phyloP scores from a whole-genome alignment of 495 filamentous ascomycete genomes.

The Aspergillus carlsbadensis region DNA sequence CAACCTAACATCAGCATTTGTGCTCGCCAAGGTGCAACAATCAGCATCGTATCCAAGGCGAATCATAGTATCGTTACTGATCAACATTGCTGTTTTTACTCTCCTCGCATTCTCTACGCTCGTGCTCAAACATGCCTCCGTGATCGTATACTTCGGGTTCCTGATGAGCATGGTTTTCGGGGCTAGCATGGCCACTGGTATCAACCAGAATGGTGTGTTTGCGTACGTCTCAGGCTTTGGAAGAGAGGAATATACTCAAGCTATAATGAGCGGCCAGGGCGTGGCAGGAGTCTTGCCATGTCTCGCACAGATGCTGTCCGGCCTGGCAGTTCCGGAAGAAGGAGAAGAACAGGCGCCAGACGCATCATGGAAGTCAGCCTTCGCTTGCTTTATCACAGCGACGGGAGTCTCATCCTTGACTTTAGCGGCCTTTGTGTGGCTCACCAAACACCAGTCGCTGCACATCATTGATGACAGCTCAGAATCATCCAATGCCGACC shows the following conservation, averaged over 20 bases:
- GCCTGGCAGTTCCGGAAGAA: conserved; percentile 60
- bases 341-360: conserved; percentile 15
- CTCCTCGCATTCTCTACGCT: conserved; percentile 79
- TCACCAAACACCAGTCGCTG: conserved; percentile 46
- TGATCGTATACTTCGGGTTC: conserved; percentile 72
- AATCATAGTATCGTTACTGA: conserved; percentile 68
- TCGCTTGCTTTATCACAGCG: conserved; percentile 89
- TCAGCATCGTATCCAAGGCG: conserved; percentile 81
- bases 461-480: not conserved
- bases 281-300: conserved; percentile 89
- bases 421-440: conserved; percentile 60
- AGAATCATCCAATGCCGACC: not conserved
- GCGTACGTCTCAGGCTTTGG: conserved; percentile 86
- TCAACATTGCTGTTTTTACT: conserved; percentile 70
- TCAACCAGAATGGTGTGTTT: conserved; percentile 94
- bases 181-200: conserved; percentile 73
- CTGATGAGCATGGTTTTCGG: conserved; percentile 79
- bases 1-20: conserved; percentile 68
- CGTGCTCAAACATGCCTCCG: conserved; percentile 56
- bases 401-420: conserved; percentile 60
- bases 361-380: conserved; percentile 66
- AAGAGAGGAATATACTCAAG: conserved; percentile 84
- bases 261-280: conserved; percentile 93
- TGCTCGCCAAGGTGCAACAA: conserved; percentile 76
- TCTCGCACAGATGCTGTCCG: conserved; percentile 78